A percentile compares a stretch with the other conserved stretches of the same genome.
Conservation (phyloP, 345 rosid genomes). For the Salix udensis region DNA sequence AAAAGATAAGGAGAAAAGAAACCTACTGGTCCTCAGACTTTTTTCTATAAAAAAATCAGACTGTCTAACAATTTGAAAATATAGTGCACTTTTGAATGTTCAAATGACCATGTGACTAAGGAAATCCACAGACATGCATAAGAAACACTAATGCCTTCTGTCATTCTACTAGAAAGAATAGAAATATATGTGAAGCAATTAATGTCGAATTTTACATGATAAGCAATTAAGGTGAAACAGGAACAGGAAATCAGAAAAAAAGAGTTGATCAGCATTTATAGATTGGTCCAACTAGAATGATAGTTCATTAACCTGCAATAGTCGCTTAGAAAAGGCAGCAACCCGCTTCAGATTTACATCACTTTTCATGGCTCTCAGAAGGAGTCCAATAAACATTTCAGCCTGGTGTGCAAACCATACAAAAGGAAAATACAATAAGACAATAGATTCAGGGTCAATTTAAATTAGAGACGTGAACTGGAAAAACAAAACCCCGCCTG, state of each 20-base stretch:
- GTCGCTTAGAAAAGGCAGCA: constrained; percentile 81
- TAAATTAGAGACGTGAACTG: neutral
- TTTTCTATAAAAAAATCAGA: no score
- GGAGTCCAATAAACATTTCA: constrained; percentile 93
- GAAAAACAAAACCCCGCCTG: neutral
- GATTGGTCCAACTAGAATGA: neutral
- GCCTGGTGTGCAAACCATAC: constrained; percentile 40
- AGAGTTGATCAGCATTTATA: neutral
- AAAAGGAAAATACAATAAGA: neutral
- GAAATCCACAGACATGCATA: neutral
- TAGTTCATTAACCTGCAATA: constrained; percentile 64
- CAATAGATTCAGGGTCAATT: neutral
- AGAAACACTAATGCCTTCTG: neutral
- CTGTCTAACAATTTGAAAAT: no score
- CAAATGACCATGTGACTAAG: neutral
- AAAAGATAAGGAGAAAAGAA: neutral
- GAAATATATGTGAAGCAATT: no score
- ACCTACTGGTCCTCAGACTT: neutral
- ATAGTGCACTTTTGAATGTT: no score
- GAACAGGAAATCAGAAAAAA: neutral
- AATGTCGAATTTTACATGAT: no score
- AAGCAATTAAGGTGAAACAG: no score
- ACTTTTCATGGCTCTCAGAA: constrained; percentile 82
- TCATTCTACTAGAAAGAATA: neutral
- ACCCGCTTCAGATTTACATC: constrained; percentile 87